A percentile compares a stretch with the other conserved stretches of the same genome.
Evolutionary conservation across 192 early-diverging fungal genomes (phyloP).

Genomic region (Mortierella alpina): DNA sequence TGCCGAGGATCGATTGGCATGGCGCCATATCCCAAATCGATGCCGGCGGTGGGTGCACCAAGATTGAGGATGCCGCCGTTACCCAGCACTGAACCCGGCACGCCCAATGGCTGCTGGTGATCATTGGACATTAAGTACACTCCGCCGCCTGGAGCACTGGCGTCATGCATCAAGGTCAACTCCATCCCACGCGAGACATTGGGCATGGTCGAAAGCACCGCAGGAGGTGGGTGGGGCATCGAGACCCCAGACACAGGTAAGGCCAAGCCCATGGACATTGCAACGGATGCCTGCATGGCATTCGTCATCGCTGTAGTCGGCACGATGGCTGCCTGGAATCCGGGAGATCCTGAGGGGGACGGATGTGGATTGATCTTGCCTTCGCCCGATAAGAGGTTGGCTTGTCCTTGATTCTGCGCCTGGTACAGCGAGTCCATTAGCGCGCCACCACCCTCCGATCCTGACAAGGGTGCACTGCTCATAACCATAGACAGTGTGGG

Average conservation of each 20-base stretch:
- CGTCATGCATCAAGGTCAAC: conserved; percentile 35
- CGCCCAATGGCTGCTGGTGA: neutral
- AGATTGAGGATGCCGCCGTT: neutral
- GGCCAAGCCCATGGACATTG: conserved; percentile 16
- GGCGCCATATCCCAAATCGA: conserved; percentile 28
- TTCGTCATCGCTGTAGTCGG: conserved; percentile 15
- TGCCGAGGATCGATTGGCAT: conserved; percentile 36
- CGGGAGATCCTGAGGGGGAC: conserved; percentile 26
- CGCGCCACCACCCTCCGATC: conserved; percentile 9
- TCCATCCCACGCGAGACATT: neutral
- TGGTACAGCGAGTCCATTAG: conserved; percentile 28
- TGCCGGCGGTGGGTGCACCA: neutral
- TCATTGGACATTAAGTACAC: conserved; percentile 17
- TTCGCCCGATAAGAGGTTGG: neutral
- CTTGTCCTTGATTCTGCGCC: neutral
- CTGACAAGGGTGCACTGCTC: conserved; percentile 1
- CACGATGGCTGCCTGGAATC: conserved; percentile 10
- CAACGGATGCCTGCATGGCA: neutral
- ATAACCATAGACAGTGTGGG: conserved; percentile 31
- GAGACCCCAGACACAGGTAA: conserved; percentile 8
- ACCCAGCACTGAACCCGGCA: no score
- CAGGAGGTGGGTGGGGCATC: conserved; percentile 9
- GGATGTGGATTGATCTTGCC: neutral
- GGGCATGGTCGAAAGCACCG: conserved; percentile 12
- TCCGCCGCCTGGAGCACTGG: neutral